Conservation (phyloP, 345 rosid genomes). For the Boechera stricta region DNA sequence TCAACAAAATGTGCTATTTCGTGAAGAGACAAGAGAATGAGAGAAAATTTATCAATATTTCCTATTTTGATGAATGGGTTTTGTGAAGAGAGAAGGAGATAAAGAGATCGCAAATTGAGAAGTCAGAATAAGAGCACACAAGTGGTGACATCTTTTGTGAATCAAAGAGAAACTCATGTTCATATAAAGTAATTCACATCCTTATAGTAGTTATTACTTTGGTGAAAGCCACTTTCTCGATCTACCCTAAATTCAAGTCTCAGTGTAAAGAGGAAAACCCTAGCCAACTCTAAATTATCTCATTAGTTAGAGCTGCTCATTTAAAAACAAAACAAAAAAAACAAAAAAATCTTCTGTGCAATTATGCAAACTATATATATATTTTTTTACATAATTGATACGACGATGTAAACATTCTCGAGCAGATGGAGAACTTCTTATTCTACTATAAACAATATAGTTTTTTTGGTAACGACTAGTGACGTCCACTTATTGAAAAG, state of each 20-base stretch:
- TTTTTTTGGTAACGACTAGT: constrained; percentile 23
- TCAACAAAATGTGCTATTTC: constrained; percentile 40
- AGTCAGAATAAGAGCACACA: constrained; percentile 48
- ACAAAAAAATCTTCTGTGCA: not conserved
- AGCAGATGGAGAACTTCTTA: constrained; percentile 9
- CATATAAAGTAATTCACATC: constrained; percentile 39
- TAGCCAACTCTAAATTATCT: constrained; percentile 29
- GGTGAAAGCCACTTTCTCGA: constrained; percentile 41
- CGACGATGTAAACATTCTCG: not conserved
- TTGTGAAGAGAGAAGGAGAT: constrained; percentile 35
- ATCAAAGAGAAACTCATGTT: constrained; percentile 40
- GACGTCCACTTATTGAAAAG: constrained; percentile 39
- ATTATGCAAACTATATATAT: not conserved
- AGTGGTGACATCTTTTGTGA: constrained; percentile 43
- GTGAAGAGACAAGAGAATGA: constrained; percentile 35
- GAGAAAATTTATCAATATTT: constrained; percentile 26
- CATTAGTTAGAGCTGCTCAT: not conserved
- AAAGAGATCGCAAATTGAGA: constrained; percentile 36
- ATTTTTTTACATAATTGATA: not conserved
- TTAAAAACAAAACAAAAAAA: no score
- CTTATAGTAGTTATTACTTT: constrained; percentile 35
- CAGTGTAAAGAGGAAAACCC: constrained; percentile 35
- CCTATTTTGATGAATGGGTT: constrained; percentile 34
- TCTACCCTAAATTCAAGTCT: constrained; percentile 30
- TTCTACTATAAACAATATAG: constrained; percentile 3